Evolutionary conservation across 352 stramenopile genomes (phyloP).

Genomic region (Phytophthora citricola): DNA sequence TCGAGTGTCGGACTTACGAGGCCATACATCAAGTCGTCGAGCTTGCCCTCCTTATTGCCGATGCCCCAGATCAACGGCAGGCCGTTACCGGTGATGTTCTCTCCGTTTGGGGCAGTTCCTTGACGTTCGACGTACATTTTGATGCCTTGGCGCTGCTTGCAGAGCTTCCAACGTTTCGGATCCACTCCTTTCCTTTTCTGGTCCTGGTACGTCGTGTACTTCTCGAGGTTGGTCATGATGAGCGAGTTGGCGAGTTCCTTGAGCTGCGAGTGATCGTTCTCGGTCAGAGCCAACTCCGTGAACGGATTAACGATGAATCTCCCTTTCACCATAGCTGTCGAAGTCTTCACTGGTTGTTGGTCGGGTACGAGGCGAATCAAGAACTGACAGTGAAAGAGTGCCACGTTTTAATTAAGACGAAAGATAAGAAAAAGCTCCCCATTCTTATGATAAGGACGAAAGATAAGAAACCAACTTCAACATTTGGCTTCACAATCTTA

Average conservation of each 20-base stretch:
- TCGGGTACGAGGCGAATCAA: constrained; percentile 7
- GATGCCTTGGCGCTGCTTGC: constrained; percentile 48
- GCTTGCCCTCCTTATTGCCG: constrained; percentile 37
- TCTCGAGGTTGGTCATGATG: constrained; percentile 35
- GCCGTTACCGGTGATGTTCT: constrained; percentile 29
- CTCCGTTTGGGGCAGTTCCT: constrained; percentile 14
- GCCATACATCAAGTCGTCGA: constrained; percentile 62
- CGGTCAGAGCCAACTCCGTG: constrained; percentile 24
- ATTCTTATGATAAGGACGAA: no score
- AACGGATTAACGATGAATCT: constrained; percentile 44
- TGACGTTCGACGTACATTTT: constrained; percentile 39
- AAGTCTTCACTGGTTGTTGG: neutral
- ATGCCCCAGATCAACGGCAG: constrained; percentile 45
- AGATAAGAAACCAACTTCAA: no score
- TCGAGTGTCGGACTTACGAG: constrained; percentile 54
- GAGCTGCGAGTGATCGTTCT: constrained; percentile 29
- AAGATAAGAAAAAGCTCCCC: no score
- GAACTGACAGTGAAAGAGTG: constrained; percentile 6
- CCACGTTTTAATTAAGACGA: no score
- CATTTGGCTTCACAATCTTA: no score
- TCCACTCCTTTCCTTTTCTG: constrained; percentile 36
- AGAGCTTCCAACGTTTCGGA: constrained; percentile 42
- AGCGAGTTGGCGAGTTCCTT: constrained; percentile 31
- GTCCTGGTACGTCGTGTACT: constrained; percentile 30
- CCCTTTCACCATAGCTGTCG: constrained; percentile 29